phyloP scores from a whole-genome alignment of 768 basidiomycete species.

The Cubamyces lactineus region DNA sequence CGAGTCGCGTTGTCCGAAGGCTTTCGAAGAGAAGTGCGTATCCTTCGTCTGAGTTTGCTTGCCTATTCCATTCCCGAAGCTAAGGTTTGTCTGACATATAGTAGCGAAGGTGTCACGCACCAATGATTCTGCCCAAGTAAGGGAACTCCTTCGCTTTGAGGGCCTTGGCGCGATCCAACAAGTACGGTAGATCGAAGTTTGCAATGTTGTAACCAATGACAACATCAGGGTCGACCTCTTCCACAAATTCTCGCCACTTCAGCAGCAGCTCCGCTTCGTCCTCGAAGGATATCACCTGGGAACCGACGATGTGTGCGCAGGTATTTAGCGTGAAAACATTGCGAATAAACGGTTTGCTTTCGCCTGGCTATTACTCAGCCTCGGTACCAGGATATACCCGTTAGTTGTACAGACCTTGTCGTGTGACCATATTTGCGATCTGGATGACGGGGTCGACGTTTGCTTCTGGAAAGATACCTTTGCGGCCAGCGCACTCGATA shows the following conservation, averaged over 20 bases:
- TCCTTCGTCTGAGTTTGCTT: constrained; percentile 81
- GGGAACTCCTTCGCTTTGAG: constrained; percentile 53
- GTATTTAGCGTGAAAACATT: constrained; percentile 96
- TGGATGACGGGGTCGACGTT: constrained; percentile 93
- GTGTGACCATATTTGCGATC: constrained; percentile 98
- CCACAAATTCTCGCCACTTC: constrained; percentile 89
- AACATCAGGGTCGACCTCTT: constrained; percentile 91
- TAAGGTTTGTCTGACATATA: background rate
- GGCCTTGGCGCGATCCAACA: constrained; percentile 89
- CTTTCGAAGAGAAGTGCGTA: constrained; percentile 97
- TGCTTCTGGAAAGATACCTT: constrained; percentile 96
- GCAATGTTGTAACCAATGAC: constrained; percentile 96
- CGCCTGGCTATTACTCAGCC: constrained; percentile 54
- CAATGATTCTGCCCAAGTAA: constrained; percentile 53
- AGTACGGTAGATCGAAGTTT: constrained; percentile 95
- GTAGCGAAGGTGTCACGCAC: constrained; percentile 44
- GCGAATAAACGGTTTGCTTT: constrained; percentile 89
- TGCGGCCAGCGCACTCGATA: constrained; percentile 98
- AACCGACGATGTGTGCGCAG: constrained; percentile 96
- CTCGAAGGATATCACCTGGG: constrained; percentile 85
- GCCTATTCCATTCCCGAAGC: constrained; percentile 46
- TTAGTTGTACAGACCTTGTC: constrained; percentile 69
- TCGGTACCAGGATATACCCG: constrained; percentile 1
- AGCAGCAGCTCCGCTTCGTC: constrained; percentile 75
- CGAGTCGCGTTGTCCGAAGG: constrained; percentile 95